Conservation (phyloP, 148 eudicot species). For the Rhododendron henanense region DNA sequence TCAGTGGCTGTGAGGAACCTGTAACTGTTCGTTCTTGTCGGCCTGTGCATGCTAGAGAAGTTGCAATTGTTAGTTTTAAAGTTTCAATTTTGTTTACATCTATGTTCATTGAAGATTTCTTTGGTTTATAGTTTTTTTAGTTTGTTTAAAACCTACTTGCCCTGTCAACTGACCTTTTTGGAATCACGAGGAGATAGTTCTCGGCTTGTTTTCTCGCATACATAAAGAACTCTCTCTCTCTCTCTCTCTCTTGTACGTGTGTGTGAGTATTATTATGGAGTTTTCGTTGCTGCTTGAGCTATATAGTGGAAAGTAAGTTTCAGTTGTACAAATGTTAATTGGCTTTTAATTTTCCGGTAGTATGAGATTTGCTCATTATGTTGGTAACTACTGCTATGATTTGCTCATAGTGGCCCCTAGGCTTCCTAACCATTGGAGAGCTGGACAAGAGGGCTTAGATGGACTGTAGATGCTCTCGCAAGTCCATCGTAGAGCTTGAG, state of each 20-base stretch:
- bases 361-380: not conserved
- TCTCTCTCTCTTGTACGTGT: not conserved
- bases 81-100: not conserved
- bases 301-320: not conserved
- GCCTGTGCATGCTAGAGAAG: conserved; percentile 78
- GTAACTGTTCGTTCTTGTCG: conserved; percentile 72
- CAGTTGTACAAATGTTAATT: not conserved
- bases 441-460: not conserved
- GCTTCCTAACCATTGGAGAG: not conserved
- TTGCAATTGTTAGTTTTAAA: conserved; percentile 67
- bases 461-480: not conserved
- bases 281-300: not conserved
- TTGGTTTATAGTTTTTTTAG: not conserved
- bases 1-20: conserved; percentile 68
- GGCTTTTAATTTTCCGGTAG: not conserved
- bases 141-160: not conserved
- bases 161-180: not conserved
- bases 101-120: not conserved
- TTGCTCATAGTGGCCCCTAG: not conserved
- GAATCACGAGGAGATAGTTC: not conserved
- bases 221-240: not conserved
- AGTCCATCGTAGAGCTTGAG: not conserved
- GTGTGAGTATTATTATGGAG: not conserved
- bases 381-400: not conserved
- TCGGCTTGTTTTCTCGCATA: not conserved